Evolutionary conservation across 1,139 yeast genomes (phyloP), one percentile per base, ranked within the genome.

Genomic region (Magnusiomyces suaveolens): DNA sequence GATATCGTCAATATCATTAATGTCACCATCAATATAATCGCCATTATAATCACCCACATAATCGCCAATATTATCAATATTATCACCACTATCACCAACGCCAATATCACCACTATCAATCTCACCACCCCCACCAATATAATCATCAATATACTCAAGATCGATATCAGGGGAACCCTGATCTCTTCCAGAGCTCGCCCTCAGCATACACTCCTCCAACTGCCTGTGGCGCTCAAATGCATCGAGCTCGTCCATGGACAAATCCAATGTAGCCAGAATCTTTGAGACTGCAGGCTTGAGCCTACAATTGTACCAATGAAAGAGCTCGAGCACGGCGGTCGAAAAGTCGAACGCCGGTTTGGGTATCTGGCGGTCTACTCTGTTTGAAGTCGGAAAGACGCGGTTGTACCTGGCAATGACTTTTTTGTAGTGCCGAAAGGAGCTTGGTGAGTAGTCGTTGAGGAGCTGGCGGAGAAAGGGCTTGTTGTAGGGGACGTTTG

Each of bases 291-390:
- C 39, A 2, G 49, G 49, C 39, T 26, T 29, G 16, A 46, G 39
- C 2, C 38, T 16, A 32, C 49, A 46, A 14, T 46, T 29, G 49
- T 29, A 29, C 49, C 49, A 46, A 25, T 46, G 49, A 8, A 14
- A 10, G n/a, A 46, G 49, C 16, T 20, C n/a, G 2, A 46, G 25
- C 8, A 46, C 24, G 10, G 41, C 12, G 8, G 49, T 46, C n/a
- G 38, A n/a, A n/a, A 32, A 29, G 21, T 46, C 41, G 23, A 46
- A 46, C 2, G 20, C 39, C 2, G 49, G 49, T 18, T 46, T 29
- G 4, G 49, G 49, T 16, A 46, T 29, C n/a, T 29, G 47, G 18
- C 2, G 20, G 2, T 44, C 29, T n/a, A 44, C 24, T 10, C 43
- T 29, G 47, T 16, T 2, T 3, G 26, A 23, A 14, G 47, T 2